A percentile compares a stretch with the other conserved stretches of the same genome.
Conservation (phyloP, 2,329 filamentous ascomycete genomes). For the Phoma herbarum region DNA sequence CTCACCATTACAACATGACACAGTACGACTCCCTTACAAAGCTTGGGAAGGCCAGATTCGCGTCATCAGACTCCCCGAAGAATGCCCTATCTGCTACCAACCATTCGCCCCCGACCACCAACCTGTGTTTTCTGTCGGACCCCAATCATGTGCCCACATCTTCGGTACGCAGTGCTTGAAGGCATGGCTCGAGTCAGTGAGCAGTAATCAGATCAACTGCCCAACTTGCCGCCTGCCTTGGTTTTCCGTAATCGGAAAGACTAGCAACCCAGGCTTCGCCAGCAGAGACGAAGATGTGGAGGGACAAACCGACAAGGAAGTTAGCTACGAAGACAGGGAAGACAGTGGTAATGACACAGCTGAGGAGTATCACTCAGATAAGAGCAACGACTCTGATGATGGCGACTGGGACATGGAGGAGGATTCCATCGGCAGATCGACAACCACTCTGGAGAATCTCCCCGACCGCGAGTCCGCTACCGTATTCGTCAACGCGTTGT, state of each 20-base stretch:
- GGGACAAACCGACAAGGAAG: background rate
- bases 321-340: background rate
- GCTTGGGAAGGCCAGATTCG: background rate
- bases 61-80: background rate
- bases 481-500: background rate
- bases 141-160: background rate
- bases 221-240: background rate
- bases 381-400: background rate
- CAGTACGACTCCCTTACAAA: background rate
- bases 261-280: too few relatives aligned
- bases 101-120: background rate
- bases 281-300: background rate
- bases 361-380: background rate
- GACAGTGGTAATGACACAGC: background rate
- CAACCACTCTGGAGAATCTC: background rate
- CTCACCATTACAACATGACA: background rate
- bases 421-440: too few relatives aligned
- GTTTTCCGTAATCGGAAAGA: too few relatives aligned
- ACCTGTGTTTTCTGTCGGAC: background rate
- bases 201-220: background rate
- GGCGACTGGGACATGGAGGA: background rate
- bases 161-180: background rate
- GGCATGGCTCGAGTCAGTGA: background rate
- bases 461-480: background rate
- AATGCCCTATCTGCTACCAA: background rate